Evolutionary conservation across 2,329 filamentous ascomycete species (phyloP), one percentile per base, ranked within the genome.

Genomic region (Cercospora sp.): DNA sequence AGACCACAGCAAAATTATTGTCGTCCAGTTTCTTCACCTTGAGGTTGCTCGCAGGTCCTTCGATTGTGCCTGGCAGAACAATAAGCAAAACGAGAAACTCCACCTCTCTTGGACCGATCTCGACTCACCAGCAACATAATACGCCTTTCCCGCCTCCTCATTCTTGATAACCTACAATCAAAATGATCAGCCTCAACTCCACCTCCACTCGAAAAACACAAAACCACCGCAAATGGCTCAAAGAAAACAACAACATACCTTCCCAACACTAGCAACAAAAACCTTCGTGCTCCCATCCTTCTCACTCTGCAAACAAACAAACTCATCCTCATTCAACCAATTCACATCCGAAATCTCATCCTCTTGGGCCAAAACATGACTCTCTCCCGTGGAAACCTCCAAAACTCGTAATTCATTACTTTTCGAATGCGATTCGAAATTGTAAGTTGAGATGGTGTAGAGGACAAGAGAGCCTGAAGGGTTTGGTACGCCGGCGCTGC

Each of bases 401-500:
- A 97, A 81, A 28, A 94, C 79, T 18, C 89, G 87, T 72, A 91
- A 89, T 81, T 93, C 89, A 68, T 83, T 85, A 5, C 85, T 86
- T 77, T 90, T 90, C 58, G 85, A 84, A 77, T 96, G 92, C 0
- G 87, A 85, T 45, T 90, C 84, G 79, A 97, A 97, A 5, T 89
- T 94, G 79, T 97, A 97, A 1, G 89, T 88, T 0, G 90, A 91
- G 16, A 89, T 86, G 51, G 88, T 88, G 76, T 90, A 93, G 30
- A 93, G 80, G 58, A 90, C 84, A 67, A 86, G 83, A 64, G 86
- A 87, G 53, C 90, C 90, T 63, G 86, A 83, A 43, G 84, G 78
- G 77, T 93, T 94, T n/a, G 91, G 91, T 0, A 88, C 79, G 59
- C 88, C 91, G 16, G 88, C 79, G 10, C 90, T 91, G 59, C 91